These are phyloP conservation scores for Byssoonygena ceratinophila DNA, from an alignment of 2,329 filamentous ascomycete species.

Conservation along the genomic window DNA sequence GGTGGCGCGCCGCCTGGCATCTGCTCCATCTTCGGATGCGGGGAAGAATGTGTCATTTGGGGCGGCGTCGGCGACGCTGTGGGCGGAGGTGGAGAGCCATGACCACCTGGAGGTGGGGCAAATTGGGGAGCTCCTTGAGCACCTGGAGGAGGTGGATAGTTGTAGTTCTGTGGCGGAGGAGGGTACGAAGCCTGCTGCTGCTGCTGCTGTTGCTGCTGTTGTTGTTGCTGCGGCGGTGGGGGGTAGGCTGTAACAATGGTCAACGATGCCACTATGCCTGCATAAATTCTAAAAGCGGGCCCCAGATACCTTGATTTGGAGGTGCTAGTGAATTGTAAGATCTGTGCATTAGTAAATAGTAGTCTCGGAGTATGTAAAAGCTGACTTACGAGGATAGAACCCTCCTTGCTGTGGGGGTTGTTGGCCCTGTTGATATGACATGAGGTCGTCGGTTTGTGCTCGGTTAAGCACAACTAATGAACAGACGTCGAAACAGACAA, in stretches of 20 bases:
- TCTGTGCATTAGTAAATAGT: not conserved
- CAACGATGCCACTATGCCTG: not conserved
- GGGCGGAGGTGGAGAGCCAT: conserved; percentile 12
- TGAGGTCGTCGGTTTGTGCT: not conserved
- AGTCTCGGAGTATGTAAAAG: not conserved
- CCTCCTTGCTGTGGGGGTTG: conserved; percentile 17
- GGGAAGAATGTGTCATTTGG: conserved; percentile 13
- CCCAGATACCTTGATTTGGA: conserved; percentile 7
- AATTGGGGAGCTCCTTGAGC: conserved; percentile 5
- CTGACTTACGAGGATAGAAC: conserved; percentile 23
- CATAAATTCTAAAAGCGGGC: not conserved
- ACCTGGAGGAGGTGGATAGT: conserved; percentile 9
- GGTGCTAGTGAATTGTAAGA: not conserved
- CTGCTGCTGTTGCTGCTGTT: too few relatives aligned
- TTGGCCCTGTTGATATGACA: conserved; percentile 7
- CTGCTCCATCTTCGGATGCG: conserved; percentile 9
- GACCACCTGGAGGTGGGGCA: conserved; percentile 10
- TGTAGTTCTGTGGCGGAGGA: conserved; percentile 14
- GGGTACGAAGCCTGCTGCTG: too few relatives aligned
- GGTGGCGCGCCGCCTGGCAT: conserved; percentile 31
- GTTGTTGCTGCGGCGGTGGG: conserved; percentile 11
- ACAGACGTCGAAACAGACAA: not conserved
- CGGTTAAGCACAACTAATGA: not conserved
- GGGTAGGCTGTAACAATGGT: conserved; percentile 10
- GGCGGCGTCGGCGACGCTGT: conserved; percentile 17